Evolutionary conservation across 495 filamentous ascomycete species (phyloP).

Genomic region (Penicillium argentinense): DNA sequence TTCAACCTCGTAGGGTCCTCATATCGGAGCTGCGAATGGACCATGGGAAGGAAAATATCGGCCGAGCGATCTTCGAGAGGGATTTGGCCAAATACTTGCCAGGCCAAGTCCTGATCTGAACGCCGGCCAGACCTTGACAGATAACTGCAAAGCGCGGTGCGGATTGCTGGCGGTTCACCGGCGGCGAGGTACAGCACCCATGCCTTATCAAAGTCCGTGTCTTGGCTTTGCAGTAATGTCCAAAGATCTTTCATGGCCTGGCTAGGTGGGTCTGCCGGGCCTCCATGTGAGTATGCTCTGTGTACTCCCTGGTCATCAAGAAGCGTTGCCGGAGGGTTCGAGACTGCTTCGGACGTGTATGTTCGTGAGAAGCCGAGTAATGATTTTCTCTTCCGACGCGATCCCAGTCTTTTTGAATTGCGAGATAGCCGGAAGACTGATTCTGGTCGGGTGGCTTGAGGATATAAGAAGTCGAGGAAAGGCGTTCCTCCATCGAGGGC

Average conservation of each 20-base stretch:
- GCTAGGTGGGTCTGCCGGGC: neutral
- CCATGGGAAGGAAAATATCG: constrained; percentile 39
- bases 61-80: constrained; percentile 24
- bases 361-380: constrained; percentile 24
- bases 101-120: constrained; percentile 38
- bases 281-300: neutral
- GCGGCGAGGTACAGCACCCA: constrained; percentile 38
- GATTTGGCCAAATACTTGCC: constrained; percentile 43
- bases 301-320: neutral
- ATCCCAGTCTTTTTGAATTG: constrained; percentile 22
- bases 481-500: constrained; percentile 23
- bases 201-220: constrained; percentile 28
- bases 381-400: constrained; percentile 31
- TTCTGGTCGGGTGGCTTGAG: constrained; percentile 25
- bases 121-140: constrained; percentile 33
- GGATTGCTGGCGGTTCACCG: constrained; percentile 25
- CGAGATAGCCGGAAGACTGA: constrained; percentile 22
- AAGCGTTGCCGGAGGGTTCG: constrained; percentile 6
- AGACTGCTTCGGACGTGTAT: constrained; percentile 28
- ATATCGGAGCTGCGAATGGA: constrained; percentile 24
- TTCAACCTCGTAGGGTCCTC: constrained; percentile 19
- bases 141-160: constrained; percentile 35
- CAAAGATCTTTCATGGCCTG: constrained; percentile 17
- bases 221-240: constrained; percentile 17
- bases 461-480: constrained; percentile 46